Evolutionary conservation across 2,329 filamentous ascomycete genomes (phyloP), one percentile per base, ranked within the genome.

Genomic region (Davidsoniella australis): DNA sequence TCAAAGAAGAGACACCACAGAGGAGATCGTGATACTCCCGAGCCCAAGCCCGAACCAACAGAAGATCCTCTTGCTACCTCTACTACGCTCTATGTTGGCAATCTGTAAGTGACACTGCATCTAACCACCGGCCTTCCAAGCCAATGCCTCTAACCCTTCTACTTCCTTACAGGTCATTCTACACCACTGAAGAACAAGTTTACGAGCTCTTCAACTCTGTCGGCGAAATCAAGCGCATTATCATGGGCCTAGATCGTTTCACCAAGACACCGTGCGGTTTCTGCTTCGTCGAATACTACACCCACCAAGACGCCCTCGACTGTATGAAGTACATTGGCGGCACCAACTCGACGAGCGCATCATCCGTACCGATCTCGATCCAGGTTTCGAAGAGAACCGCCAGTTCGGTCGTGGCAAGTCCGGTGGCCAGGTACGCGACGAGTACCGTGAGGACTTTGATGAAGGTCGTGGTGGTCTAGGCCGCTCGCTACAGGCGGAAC

Each of bases 261-360:
- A 84, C 83, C 66, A 98, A 98, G 70, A 98, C 91, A 0, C 91
- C 91, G 1, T 98, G 91, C 66, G 91, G 91, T 39, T 98, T 98
- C 72, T 98, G 91, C 72, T 98, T 98, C 62, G 91, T 98, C 60
- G 91, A 98, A 67, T 98, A 98, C 69, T 96, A 95, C 70, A 95
- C 82, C 26, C 91, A 96, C 64, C 82, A 94, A 62, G 91, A 98
- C 64, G 91, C 91, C 7, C 74, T 98, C 45, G 91, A 98, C 64
- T 96, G 89, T 66, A 81, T 98, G 80, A 98, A 96, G 68, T 98
- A 96, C 63, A 82, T 98, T 59, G 91, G 91, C 50, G 91, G 91
- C 51, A 98, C 91, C 36, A 98, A 98, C 76, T 98, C 42, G 91
- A 98, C 64, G 91, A 98, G 72, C 80, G 91, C 58, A 82, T 98